These are phyloP conservation scores for Apiotrichum montevideense DNA, from an alignment of 1,284 basidiomycete species.

Conservation along the genomic window DNA sequence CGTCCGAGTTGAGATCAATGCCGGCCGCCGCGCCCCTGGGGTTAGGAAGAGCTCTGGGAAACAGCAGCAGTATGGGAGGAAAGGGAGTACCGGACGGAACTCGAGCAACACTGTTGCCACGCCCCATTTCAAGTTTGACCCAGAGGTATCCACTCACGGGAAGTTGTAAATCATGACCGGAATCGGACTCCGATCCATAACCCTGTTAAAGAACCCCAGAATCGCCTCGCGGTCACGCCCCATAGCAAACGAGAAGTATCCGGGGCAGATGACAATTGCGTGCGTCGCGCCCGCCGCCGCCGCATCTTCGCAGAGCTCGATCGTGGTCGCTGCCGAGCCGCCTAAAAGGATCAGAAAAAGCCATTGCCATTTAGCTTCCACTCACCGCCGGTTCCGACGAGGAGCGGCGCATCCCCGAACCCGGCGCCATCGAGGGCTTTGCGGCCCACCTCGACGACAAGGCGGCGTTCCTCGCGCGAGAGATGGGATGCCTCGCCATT, in stretches of 20 bases:
- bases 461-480: constrained; percentile 60
- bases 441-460: constrained; percentile 61
- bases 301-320: constrained; percentile 69
- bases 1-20: constrained; percentile 78
- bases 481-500: constrained; percentile 57
- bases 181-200: constrained; percentile 72
- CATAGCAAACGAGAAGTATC: constrained; percentile 51
- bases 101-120: too few relatives aligned
- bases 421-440: constrained; percentile 67
- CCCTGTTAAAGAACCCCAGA: constrained; percentile 52
- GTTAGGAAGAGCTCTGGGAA: neutral
- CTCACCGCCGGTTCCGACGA: constrained; percentile 78
- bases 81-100: too few relatives aligned
- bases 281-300: constrained; percentile 71
- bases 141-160: constrained; percentile 50
- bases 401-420: constrained; percentile 61
- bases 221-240: constrained; percentile 48
- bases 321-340: constrained; percentile 69
- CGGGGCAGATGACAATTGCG: constrained; percentile 49
- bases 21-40: constrained; percentile 59
- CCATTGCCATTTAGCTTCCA: neutral
- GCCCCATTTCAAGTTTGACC: too few relatives aligned
- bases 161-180: constrained; percentile 91
- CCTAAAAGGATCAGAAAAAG: constrained; percentile 9
- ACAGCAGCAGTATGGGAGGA: too few relatives aligned